Evolutionary conservation across 2,329 filamentous ascomycete species (phyloP).

Genomic region (Hymenoscyphus linearis): DNA sequence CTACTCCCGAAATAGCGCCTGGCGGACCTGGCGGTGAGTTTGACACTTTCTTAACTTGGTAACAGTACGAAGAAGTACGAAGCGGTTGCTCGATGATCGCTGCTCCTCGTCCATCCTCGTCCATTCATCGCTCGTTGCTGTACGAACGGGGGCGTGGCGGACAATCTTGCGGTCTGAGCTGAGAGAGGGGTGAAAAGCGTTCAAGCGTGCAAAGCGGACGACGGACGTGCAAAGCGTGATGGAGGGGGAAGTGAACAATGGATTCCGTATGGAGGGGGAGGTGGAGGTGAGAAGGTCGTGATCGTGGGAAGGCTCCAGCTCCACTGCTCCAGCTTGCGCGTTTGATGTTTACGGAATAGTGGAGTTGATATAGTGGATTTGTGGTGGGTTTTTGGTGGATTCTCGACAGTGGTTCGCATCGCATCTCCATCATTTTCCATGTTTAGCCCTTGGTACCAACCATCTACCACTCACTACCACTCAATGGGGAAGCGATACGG

Average conservation of each 20-base stretch:
- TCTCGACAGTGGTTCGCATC: no score
- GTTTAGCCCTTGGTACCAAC: conserved; percentile 7
- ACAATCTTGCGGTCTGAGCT: neutral
- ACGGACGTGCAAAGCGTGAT: no score
- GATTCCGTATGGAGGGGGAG: neutral
- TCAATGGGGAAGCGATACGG: conserved; percentile 8
- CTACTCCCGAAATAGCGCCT: conserved; percentile 9
- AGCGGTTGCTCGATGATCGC: no score
- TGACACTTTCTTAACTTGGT: neutral
- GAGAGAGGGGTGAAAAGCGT: neutral
- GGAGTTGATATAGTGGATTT: no score
- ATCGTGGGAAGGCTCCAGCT: no score
- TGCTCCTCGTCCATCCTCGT: no score
- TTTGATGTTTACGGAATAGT: conserved; percentile 5
- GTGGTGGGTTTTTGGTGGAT: no score
- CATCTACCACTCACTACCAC: no score
- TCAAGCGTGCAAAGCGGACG: no score
- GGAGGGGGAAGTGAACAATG: neutral
- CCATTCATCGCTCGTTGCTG: no score
- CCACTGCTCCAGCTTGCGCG: neutral
- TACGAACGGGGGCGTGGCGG: neutral
- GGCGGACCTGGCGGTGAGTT: conserved; percentile 19
- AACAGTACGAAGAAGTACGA: no score
- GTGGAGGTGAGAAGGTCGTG: no score
- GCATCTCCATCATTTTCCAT: conserved; percentile 7